Evolutionary conservation across 441 rosid species (phyloP), one percentile per base, ranked within the genome.

Genomic region (Populus hybrid): DNA sequence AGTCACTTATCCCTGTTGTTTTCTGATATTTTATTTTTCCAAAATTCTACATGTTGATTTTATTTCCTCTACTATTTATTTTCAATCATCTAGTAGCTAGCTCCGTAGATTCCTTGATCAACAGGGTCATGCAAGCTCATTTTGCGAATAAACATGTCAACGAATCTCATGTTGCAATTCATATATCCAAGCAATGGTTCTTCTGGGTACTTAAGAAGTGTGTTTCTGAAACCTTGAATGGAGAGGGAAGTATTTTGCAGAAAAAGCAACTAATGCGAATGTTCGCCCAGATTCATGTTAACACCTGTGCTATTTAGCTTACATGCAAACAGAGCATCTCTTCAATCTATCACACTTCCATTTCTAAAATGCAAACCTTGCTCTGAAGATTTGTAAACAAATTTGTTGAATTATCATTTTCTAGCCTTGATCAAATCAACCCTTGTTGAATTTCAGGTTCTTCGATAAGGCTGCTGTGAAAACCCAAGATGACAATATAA

Each of bases 381-480:
- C 57, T 50, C 57, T 50, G 20, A 50, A 50, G 18, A 50, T 50
- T 50, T 50, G 57, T 5, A 0, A 50, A 50, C 57, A 50, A 50
- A 50, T 50, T 50, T 14, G 20, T 14, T 50, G 57, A 50, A 50
- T 50, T 50, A 50, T 50, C 20, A 50, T 50, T 50, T 14, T 50
- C 57, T 50, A 50, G 57, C 57, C 20, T 50, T 46, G 57, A 14
- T 46, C 57, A 6, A 46, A 46, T 46, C 57, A 46, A 16, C 57
- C 1, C 18, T 1, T 50, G 57, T 14, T 50, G 1, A 24, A 78
- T 76, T 23, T 67, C 84, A 95, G 98, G 81, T 95, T 94, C 85
- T 91, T 94, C 28, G 99, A 95, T 84, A 95, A 90, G 89, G 98
- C 99, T 26, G 98, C 99, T 2, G 97, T 91, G 72, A 91, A 88